Evolutionary conservation across 1,284 basidiomycete species (phyloP).

Genomic region (Microbotryum violaceum): DNA sequence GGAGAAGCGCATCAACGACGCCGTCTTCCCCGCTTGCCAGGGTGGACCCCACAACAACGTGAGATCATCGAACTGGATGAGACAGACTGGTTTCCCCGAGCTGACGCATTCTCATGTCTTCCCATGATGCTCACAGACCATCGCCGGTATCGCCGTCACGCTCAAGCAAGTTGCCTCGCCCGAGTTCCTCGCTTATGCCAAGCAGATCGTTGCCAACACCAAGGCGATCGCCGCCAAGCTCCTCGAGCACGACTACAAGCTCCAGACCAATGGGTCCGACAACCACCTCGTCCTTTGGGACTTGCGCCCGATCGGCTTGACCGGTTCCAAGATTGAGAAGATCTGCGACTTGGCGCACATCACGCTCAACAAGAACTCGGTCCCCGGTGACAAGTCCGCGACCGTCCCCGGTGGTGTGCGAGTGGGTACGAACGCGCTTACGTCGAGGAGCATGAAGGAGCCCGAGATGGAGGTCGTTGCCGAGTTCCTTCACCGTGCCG

Average conservation of each 20-base stretch:
- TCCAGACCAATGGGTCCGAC: slow-evolving; percentile 94
- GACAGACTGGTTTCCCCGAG: neutral
- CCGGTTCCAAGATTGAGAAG: slow-evolving; percentile 97
- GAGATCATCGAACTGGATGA: slow-evolving; percentile 33
- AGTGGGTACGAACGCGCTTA: slow-evolving; percentile 87
- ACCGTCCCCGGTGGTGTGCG: slow-evolving; percentile 96
- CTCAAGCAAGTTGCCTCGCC: slow-evolving; percentile 88
- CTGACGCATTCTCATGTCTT: neutral
- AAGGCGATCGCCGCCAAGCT: slow-evolving; percentile 58
- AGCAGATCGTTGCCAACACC: slow-evolving; percentile 87
- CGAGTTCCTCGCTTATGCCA: slow-evolving; percentile 85
- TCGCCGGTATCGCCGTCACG: slow-evolving; percentile 91
- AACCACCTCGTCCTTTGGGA: slow-evolving; percentile 99
- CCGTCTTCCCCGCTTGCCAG: slow-evolving; percentile 99
- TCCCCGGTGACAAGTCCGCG: slow-evolving; percentile 89
- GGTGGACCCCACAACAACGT: slow-evolving; percentile 99
- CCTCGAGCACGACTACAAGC: slow-evolving; percentile 67
- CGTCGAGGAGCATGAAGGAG: slow-evolving; percentile 78
- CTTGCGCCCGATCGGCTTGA: slow-evolving; percentile 85
- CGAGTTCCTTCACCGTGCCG: slow-evolving; percentile 82
- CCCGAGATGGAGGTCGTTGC: slow-evolving; percentile 80
- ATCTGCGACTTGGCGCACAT: slow-evolving; percentile 95
- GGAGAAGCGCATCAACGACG: slow-evolving; percentile 92
- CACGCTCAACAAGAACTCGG: slow-evolving; percentile 69
- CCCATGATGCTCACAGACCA: slow-evolving; percentile 54